These are phyloP conservation scores for Yarrowia alimentaria DNA, from an alignment of 805 yeast species.

Conservation along the genomic window DNA sequence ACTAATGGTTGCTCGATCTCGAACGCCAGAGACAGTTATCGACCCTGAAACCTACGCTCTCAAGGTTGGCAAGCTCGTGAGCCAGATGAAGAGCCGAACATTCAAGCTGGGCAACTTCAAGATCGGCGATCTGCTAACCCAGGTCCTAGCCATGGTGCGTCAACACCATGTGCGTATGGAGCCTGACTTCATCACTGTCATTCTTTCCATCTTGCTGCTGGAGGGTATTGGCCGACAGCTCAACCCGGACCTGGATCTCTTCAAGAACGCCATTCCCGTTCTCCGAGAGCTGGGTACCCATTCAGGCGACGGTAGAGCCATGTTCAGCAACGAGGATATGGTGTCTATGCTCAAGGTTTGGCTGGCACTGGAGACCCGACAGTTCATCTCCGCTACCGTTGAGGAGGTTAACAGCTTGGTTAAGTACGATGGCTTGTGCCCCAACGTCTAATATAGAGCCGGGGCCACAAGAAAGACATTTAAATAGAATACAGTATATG, in stretches of 20 bases:
- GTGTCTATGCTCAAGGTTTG: constrained; percentile 84
- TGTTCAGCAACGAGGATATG: constrained; percentile 44
- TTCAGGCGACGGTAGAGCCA: constrained; percentile 52
- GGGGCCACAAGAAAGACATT: too few species aligned
- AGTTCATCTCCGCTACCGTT: constrained; percentile 76
- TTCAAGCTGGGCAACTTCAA: constrained; percentile 89
- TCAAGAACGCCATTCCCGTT: constrained; percentile 89
- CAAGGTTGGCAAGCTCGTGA: constrained; percentile 80
- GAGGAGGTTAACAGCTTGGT: constrained; percentile 61
- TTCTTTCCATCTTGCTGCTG: constrained; percentile 84
- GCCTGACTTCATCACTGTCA: constrained; percentile 91
- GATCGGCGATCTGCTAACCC: constrained; percentile 85
- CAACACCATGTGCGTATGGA: constrained; percentile 96
- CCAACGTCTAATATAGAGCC: constrained; percentile 45
- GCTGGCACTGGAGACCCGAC: constrained; percentile 86
- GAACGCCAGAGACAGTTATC: constrained; percentile 90
- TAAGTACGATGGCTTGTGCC: constrained; percentile 64
- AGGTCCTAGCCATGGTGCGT: constrained; percentile 87
- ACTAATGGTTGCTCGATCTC: constrained; percentile 88
- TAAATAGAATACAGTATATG: too few species aligned
- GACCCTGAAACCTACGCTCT: constrained; percentile 82
- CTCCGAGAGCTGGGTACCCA: constrained; percentile 74
- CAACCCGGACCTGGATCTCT: constrained; percentile 88
- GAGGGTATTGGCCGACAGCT: constrained; percentile 96
- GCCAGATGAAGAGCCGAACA: constrained; percentile 77